Evolutionary conservation across 257 asterid genomes (phyloP).

Genomic region (Solanum dulcamara): DNA sequence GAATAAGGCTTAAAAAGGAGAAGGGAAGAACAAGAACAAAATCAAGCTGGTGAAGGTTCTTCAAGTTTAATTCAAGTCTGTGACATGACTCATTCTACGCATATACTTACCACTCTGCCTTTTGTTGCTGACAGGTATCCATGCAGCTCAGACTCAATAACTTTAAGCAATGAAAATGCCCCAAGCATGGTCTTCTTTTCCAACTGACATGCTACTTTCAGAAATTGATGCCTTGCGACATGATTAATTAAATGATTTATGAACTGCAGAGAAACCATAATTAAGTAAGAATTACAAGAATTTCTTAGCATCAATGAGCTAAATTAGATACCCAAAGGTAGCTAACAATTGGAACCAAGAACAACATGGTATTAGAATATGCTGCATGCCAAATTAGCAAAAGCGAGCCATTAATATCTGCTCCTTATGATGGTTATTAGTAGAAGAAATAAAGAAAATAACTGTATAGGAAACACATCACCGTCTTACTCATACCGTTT

Average conservation of each 20-base stretch:
- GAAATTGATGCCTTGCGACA: constrained; percentile 75
- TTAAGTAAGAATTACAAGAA: not conserved
- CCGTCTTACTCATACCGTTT: constrained; percentile 46
- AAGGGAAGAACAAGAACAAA: not conserved
- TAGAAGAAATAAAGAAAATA: not conserved
- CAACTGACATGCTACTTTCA: constrained; percentile 85
- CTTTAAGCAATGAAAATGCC: constrained; percentile 85
- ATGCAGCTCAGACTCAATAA: constrained; percentile 79
- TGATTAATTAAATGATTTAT: constrained; percentile 81
- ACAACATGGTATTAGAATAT: not conserved
- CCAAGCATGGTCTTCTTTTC: constrained; percentile 97
- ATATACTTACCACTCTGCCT: constrained; percentile 77
- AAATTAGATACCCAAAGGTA: not conserved
- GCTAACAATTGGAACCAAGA: not conserved
- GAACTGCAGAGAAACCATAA: constrained; percentile 44
- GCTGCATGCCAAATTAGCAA: not conserved
- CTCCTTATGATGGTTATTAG: not conserved
- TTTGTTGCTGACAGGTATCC: constrained; percentile 82
- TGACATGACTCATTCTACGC: not conserved
- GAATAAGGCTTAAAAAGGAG: not conserved
- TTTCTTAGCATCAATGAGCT: not conserved
- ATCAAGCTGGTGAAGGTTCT: not conserved
- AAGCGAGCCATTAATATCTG: not conserved
- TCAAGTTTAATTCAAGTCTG: not conserved
- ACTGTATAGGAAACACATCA: not conserved